These are phyloP conservation scores for Actinidia chinensis DNA, from an alignment of 179 eudicot genomes.

Conservation along the genomic window DNA sequence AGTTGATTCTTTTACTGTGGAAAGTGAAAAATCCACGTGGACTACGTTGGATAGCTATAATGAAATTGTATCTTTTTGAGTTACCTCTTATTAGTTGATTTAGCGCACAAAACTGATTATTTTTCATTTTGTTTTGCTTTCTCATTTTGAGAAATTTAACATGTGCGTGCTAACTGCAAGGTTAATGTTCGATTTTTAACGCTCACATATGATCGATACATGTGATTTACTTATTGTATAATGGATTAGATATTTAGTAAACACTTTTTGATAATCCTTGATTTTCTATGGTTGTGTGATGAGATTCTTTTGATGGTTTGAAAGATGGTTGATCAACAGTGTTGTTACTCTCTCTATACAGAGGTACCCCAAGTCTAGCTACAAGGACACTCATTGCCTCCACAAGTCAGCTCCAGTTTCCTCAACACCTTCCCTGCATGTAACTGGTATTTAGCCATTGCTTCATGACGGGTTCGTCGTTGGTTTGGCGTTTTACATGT, in stretches of 20 bases:
- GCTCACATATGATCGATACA: too few relatives aligned
- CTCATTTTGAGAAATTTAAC: not conserved
- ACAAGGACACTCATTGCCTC: constrained; percentile 40
- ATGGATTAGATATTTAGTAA: too few relatives aligned
- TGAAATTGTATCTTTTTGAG: too few relatives aligned
- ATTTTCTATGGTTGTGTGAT: not conserved
- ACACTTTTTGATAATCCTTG: not conserved
- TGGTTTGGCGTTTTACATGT: too few relatives aligned
- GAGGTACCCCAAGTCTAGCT: constrained; percentile 44
- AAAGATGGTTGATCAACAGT: constrained; percentile 51
- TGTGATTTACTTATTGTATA: too few relatives aligned
- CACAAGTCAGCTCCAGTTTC: constrained; percentile 45
- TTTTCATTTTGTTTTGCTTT: too few relatives aligned
- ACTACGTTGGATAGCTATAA: not conserved
- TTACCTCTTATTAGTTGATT: too few relatives aligned
- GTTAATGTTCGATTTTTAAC: too few relatives aligned
- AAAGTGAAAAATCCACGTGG: not conserved
- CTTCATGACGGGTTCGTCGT: too few relatives aligned
- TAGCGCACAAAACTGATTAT: too few relatives aligned
- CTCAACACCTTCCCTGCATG: constrained; percentile 50
- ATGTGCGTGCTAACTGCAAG: not conserved
- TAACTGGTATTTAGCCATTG: constrained; percentile 35
- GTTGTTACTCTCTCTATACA: constrained; percentile 41
- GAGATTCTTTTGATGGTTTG: constrained; percentile 40
- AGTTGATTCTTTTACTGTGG: not conserved